Conservation (phyloP, 2,329 filamentous ascomycete genomes). For the Ustulina deusta region DNA sequence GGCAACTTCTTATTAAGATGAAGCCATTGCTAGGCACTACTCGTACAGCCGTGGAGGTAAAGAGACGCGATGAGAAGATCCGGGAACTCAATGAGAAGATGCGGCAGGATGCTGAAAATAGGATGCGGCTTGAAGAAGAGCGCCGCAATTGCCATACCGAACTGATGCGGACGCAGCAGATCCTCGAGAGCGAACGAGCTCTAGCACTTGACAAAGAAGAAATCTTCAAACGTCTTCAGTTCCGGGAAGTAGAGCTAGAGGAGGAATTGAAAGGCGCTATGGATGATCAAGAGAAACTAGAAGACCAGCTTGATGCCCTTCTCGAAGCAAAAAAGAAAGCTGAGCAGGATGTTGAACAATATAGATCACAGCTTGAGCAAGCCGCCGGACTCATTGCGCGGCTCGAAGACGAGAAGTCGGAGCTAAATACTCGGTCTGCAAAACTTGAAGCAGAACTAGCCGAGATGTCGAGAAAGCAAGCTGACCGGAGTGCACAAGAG, state of each 20-base stretch:
- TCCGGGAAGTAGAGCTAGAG: slow-evolving; percentile 89
- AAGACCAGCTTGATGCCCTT: slow-evolving; percentile 91
- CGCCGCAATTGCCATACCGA: slow-evolving; percentile 87
- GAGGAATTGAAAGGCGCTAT: slow-evolving; percentile 94
- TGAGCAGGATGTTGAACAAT: slow-evolving; percentile 84
- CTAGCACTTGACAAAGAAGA: slow-evolving; percentile 97
- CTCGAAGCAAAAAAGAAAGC: slow-evolving; percentile 89
- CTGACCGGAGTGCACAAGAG: slow-evolving; percentile 81
- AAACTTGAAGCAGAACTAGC: slow-evolving; percentile 78
- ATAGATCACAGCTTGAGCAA: slow-evolving; percentile 87
- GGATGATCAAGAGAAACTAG: slow-evolving; percentile 92
- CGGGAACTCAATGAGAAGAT: slow-evolving; percentile 87
- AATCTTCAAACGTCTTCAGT: slow-evolving; percentile 95
- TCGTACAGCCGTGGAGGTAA: slow-evolving; percentile 90
- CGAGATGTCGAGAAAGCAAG: slow-evolving; percentile 76
- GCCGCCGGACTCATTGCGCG: slow-evolving; percentile 87
- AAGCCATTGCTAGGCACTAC: slow-evolving; percentile 93
- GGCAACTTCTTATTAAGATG: slow-evolving; percentile 95
- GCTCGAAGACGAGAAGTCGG: slow-evolving; percentile 86
- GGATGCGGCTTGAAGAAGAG: slow-evolving; percentile 89
- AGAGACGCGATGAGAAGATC: slow-evolving; percentile 94
- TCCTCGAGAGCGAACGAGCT: slow-evolving; percentile 94
- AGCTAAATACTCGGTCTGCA: slow-evolving; percentile 74
- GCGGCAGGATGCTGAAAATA: slow-evolving; percentile 78
- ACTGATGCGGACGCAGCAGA: slow-evolving; percentile 90